Evolutionary conservation across 2,329 filamentous ascomycete species (phyloP).

Genomic region (Ceratocystis cacaofunesta): DNA sequence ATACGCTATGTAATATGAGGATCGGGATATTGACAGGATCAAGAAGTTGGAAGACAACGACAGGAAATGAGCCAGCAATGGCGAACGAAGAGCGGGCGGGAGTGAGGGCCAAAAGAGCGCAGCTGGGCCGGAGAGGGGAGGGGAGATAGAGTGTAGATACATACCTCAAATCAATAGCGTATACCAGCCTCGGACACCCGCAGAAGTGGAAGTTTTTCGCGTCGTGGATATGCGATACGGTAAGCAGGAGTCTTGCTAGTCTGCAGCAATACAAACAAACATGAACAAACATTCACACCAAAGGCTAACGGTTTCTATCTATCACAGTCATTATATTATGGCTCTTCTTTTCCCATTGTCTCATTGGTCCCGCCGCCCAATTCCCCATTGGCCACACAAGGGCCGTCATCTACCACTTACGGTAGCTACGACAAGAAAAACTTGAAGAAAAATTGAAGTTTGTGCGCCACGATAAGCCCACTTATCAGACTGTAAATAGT

Average conservation of each 20-base stretch:
- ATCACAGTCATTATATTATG: no score
- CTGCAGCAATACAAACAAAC: no score
- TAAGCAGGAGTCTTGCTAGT: no score
- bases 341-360: no score
- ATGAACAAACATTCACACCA: no score
- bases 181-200: no score
- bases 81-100: neutral
- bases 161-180: neutral
- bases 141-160: neutral
- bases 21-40: constrained; percentile 1
- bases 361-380: no score
- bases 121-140: neutral
- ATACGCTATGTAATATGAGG: constrained; percentile 6
- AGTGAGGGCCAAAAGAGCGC: neutral
- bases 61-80: neutral
- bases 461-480: neutral
- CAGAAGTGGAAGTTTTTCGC: no score
- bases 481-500: neutral
- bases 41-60: neutral
- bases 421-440: neutral
- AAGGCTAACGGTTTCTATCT: no score
- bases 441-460: constrained; percentile 6
- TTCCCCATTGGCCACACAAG: no score
- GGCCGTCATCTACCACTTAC: neutral
- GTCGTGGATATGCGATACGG: no score